Conservation (phyloP, 2,329 filamentous ascomycete genomes). For the Drechmeria coniospora region DNA sequence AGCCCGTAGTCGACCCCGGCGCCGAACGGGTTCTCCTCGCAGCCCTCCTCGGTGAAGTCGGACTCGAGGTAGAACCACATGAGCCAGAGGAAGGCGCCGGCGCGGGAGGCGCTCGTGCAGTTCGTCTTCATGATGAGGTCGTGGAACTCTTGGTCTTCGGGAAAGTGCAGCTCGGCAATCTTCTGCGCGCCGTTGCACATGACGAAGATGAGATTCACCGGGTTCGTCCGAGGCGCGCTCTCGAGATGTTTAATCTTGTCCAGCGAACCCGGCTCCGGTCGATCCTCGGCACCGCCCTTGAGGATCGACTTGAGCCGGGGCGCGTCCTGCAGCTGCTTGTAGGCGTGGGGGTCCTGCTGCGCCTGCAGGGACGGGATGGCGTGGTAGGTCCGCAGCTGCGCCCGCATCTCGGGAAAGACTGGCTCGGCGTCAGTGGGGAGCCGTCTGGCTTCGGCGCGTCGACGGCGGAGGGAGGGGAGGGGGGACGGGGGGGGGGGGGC, state of each 20-base stretch:
- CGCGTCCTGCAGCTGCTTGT: conserved; percentile 95
- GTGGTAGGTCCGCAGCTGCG: conserved; percentile 92
- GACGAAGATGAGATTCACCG: conserved; percentile 93
- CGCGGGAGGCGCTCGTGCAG: conserved; percentile 66
- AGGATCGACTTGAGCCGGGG: conserved; percentile 92
- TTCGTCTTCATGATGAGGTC: conserved; percentile 88
- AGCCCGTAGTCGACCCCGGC: conserved; percentile 48
- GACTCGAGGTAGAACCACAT: conserved; percentile 99
- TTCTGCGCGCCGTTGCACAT: conserved; percentile 81
- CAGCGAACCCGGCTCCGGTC: conserved; percentile 65
- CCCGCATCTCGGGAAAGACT: conserved; percentile 99
- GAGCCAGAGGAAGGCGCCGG: conserved; percentile 84
- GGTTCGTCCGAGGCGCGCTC: conserved; percentile 67
- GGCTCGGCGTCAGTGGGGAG: conserved; percentile 7
- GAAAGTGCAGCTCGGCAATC: conserved; percentile 86
- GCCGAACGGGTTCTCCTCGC: conserved; percentile 83
- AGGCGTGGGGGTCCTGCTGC: conserved; percentile 84
- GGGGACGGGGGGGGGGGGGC: conserved; percentile 1
- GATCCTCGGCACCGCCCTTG: conserved; percentile 89
- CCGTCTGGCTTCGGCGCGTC: no score
- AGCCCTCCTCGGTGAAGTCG: conserved; percentile 79
- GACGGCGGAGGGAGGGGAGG: no score
- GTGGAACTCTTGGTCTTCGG: conserved; percentile 75
- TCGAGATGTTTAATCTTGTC: conserved; percentile 58
- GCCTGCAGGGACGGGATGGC: conserved; percentile 93